Base-by-base conservation (phyloP, 2,329 filamentous ascomycete species). In the Hypoxylon sp. region DNA sequence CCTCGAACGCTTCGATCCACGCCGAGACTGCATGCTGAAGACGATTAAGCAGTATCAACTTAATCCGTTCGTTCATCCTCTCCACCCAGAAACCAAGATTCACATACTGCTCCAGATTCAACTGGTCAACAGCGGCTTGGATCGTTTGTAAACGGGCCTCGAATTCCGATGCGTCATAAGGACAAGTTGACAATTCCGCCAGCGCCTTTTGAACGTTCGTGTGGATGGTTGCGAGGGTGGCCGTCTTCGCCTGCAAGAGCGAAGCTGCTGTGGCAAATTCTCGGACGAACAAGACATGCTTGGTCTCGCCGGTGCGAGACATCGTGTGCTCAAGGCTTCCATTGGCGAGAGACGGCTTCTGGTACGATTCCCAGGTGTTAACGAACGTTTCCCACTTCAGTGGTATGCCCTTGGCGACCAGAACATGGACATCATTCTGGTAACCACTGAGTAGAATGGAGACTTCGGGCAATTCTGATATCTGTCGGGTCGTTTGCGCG, bases 381-480 rank as follows among this genome's bases (percentile, higher is more conserved):
- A 99, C 90, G 64, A 99, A 97, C 0, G 94, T 96, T 67, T 99
- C 94, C 94, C 94, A 99, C 64, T 91, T 87, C 19, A 99, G 75
- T 1, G 91, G 91, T 20, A 97, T 82, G 51, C 95, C 94, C 71
- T 95, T 97, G 13, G 81, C 80, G 54, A 99, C 86, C 55, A 96
- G 80, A 31, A 77, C 76, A 66, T 96, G 92, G 1, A 94, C 90
- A 55, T 97, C 91, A 60, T 95, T 96, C 61, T 91, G 86, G 67
- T 97, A 96, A 16, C 93, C 91, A 67, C 90, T 91, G 16, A 99
- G 79, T 15, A 99, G 78, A 37, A 96, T 87, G 1, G 91, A 85
- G 50, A 97, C 91, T 60, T 93, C 89, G 7, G 87, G 83, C 90
- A 99, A 93, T 45, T 88, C 84, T 12, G 84, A 79, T 52, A 99